These are phyloP conservation scores for Nicotiana tabacum DNA, from an alignment of 257 asterid genomes.

Conservation along the genomic window DNA sequence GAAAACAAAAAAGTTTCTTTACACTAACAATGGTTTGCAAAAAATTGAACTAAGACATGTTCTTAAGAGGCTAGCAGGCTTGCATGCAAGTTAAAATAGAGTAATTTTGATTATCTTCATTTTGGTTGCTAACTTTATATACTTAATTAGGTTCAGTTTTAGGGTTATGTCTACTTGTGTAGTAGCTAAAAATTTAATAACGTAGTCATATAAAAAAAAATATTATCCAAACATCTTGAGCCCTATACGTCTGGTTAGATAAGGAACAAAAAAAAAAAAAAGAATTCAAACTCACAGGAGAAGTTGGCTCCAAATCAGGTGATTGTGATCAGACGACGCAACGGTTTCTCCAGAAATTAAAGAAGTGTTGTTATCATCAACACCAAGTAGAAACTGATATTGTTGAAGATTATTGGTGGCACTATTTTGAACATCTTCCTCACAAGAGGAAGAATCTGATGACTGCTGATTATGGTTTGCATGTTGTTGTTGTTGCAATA, in stretches of 20 bases:
- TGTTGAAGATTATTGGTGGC: neutral
- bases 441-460: constrained; percentile 9
- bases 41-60: neutral
- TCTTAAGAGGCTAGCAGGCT: neutral
- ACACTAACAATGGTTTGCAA: neutral
- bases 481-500: neutral
- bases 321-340: constrained; percentile 1
- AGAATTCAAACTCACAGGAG: neutral
- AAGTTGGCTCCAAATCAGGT: constrained; percentile 17
- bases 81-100: neutral
- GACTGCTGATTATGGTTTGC: neutral
- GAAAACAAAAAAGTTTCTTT: neutral
- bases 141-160: neutral
- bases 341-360: neutral
- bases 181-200: neutral
- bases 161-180: neutral
- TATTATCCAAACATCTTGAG: neutral
- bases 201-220: neutral
- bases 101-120: neutral
- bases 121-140: neutral
- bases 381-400: constrained; percentile 4
- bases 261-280: no score
- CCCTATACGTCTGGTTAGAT: neutral
- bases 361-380: neutral
- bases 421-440: constrained; percentile 17